Conservation (phyloP, 2,329 filamentous ascomycete genomes). For the Curvularia verruculosa region DNA sequence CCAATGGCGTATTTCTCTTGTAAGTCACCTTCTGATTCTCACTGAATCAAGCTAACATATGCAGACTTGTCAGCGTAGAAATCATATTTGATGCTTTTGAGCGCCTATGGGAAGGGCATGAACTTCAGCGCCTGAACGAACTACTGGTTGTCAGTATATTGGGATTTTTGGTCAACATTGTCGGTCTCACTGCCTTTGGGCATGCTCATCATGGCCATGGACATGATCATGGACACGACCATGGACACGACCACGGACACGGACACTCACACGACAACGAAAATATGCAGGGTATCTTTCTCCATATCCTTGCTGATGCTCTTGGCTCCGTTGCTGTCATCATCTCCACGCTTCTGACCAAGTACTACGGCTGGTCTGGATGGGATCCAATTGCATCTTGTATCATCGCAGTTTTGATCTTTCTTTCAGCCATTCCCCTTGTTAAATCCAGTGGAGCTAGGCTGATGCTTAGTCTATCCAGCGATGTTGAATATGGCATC, state of each 20-base stretch:
- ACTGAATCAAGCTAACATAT: slow-evolving; percentile 15
- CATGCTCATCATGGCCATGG: slow-evolving; percentile 64
- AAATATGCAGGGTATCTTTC: slow-evolving; percentile 97
- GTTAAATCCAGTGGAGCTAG: slow-evolving; percentile 84
- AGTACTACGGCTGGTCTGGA: slow-evolving; percentile 86
- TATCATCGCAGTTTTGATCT: slow-evolving; percentile 90
- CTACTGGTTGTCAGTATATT: slow-evolving; percentile 86
- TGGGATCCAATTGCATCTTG: slow-evolving; percentile 96
- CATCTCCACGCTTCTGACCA: slow-evolving; percentile 84
- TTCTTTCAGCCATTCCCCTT: slow-evolving; percentile 87
- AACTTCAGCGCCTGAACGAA: slow-evolving; percentile 84
- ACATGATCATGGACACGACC: slow-evolving; percentile 46
- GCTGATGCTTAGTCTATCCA: slow-evolving; percentile 82
- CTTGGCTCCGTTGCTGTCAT: slow-evolving; percentile 95
- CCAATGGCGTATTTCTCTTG: slow-evolving; percentile 94
- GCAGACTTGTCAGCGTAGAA: slow-evolving; percentile 87
- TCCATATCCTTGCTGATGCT: slow-evolving; percentile 93
- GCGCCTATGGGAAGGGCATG: slow-evolving; percentile 78
- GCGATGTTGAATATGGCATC: slow-evolving; percentile 83
- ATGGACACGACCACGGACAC: slow-evolving; percentile 40
- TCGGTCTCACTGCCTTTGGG: slow-evolving; percentile 86
- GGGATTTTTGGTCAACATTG: slow-evolving; percentile 86
- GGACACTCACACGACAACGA: slow-evolving; percentile 76
- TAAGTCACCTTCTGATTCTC: slow-evolving; percentile 51
- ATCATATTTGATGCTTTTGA: slow-evolving; percentile 96